Base-by-base conservation (phyloP, 139 green algal species). In the Micractinium conductrix region DNA sequence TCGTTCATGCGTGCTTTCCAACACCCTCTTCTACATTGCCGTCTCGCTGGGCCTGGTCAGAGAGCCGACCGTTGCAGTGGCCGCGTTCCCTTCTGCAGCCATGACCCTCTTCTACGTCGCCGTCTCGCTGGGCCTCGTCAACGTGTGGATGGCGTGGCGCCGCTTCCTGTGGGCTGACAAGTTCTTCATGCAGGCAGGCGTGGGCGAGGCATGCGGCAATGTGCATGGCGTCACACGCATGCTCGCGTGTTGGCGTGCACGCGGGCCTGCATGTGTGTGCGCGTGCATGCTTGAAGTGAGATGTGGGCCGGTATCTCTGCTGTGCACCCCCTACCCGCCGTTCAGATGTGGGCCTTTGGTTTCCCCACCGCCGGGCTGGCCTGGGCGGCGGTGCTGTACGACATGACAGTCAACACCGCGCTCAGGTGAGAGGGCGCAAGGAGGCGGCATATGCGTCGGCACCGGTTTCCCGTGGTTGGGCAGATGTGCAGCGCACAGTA, bases 281-380 rank as follows among this genome's bases (percentile, higher is more conserved):
- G n/a, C n/a, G n/a, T n/a, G n/a, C n/a, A n/a, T n/a, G n/a, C n/a
- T n/a, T n/a, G n/a, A n/a, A n/a, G n/a, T n/a, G n/a, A n/a, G n/a
- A n/a, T n/a, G n/a, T n/a, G n/a, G n/a, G n/a, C n/a, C n/a, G n/a
- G n/a, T n/a, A n/a, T n/a, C n/a, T n/a, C n/a, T n/a, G n/a, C n/a
- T n/a, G n/a, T n/a, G n/a, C n/a, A n/a, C 48, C 48, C 10, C 48
- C 48, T 14, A 58, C 48, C 70, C 7, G 10, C 43, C 44, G 8
- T 42, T 58, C 84, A 86, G 45, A 88, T 88, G 84, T 85, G 75
- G 74, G 85, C 88, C 4, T 81, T 79, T 50, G 78, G 78, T 65
- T 93, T 93, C 85, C 88, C 89, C 85, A 53, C 78, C 24, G 78
- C 63, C 30, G 89, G 84, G 48, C 63, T 93, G 71, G 72, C 78